Evolutionary conservation across 2,329 filamentous ascomycete species (phyloP).

Genomic region (Fusarium succisae): DNA sequence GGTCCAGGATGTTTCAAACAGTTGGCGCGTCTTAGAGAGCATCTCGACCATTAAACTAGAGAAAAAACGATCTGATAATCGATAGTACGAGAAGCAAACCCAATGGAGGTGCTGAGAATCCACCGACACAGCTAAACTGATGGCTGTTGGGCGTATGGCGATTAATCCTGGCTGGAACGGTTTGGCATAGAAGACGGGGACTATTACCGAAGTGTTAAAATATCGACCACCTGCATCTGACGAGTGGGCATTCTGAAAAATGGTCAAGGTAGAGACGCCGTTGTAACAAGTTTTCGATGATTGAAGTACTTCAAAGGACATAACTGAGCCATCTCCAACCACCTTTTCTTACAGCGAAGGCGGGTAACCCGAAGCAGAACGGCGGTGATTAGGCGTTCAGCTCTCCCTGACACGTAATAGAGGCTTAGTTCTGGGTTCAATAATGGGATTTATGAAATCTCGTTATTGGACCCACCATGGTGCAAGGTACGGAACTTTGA

Average conservation of each 20-base stretch:
- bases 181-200: not conserved
- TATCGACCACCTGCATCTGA: not conserved
- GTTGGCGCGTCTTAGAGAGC: not conserved
- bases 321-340: no score
- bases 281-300: no score
- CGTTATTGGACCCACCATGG: accelerated
- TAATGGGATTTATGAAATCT: not conserved
- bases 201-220: not conserved
- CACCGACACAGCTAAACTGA: not conserved
- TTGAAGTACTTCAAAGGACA: no score
- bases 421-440: not conserved
- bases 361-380: no score
- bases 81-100: not conserved
- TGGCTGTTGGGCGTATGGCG: not conserved
- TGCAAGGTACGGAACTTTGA: not conserved
- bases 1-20: no score
- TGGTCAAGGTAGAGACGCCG: no score
- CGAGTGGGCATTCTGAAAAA: not conserved
- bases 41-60: not conserved
- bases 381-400: no score
- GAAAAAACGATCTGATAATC: accelerated
- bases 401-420: not conserved
- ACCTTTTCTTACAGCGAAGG: no score
- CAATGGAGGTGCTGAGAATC: not conserved
- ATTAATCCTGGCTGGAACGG: not conserved